phyloP scores from a whole-genome alignment of 169 alveolate genomes.

The Theileria sp. region DNA sequence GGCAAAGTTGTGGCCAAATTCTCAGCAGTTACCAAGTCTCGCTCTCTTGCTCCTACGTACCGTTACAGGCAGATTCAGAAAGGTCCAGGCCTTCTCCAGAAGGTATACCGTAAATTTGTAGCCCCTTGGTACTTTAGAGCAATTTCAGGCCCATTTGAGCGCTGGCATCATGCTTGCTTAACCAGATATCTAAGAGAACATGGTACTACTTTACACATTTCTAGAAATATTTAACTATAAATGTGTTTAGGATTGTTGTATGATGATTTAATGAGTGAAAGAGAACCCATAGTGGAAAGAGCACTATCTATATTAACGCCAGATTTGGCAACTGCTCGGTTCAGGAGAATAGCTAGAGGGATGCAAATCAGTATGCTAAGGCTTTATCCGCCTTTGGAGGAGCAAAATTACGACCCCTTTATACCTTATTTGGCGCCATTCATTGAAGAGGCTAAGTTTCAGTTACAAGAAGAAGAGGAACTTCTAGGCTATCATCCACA shows the following conservation, averaged over 20 bases:
- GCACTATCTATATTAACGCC: slow-evolving; percentile 79
- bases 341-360: slow-evolving; percentile 81
- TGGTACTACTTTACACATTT: slow-evolving; percentile 54
- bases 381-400: slow-evolving; percentile 72
- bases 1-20: slow-evolving; percentile 52
- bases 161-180: slow-evolving; percentile 82
- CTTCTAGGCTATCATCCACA: slow-evolving; percentile 83
- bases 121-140: slow-evolving; percentile 80
- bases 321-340: slow-evolving; percentile 76
- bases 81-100: slow-evolving; percentile 41
- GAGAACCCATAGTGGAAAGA: slow-evolving; percentile 83
- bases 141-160: slow-evolving; percentile 80
- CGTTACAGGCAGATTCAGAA: neutral
- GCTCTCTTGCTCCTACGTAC: slow-evolving; percentile 50
- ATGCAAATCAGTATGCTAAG: slow-evolving; percentile 73
- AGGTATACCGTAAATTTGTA: slow-evolving; percentile 56
- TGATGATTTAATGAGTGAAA: slow-evolving; percentile 78
- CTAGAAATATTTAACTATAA: neutral
- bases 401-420: slow-evolving; percentile 84
- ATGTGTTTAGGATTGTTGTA: slow-evolving; percentile 76
- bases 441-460: slow-evolving; percentile 87
- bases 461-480: slow-evolving; percentile 85
- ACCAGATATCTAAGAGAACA: slow-evolving; percentile 82
- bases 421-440: slow-evolving; percentile 85
- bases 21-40: slow-evolving; percentile 37